Evolutionary conservation across 768 basidiomycete species (phyloP).

Genomic region (Exsudoporus frostii): DNA sequence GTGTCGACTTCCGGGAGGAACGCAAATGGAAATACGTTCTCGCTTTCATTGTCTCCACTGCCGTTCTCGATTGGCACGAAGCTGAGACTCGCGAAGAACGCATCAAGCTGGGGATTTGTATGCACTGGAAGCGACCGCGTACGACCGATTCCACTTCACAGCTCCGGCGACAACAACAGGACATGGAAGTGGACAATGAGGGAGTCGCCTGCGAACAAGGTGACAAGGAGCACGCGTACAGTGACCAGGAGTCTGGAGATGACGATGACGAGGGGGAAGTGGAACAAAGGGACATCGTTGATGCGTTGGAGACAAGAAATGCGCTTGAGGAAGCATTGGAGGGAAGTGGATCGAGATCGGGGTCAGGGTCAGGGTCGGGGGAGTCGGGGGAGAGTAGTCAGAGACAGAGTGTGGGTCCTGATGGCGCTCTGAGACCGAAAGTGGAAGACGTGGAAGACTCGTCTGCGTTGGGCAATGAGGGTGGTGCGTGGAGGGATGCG

Average conservation of each 20-base stretch:
- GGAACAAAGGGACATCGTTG: slow-evolving; percentile 52
- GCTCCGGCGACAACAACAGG: slow-evolving; percentile 34
- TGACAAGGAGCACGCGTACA: slow-evolving; percentile 24
- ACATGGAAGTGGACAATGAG: slow-evolving; percentile 32
- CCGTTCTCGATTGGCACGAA: slow-evolving; percentile 86
- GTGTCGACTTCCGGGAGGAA: slow-evolving; percentile 92
- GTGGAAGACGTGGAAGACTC: slow-evolving; percentile 58
- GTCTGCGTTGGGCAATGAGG: slow-evolving; percentile 34
- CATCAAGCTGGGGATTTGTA: slow-evolving; percentile 60
- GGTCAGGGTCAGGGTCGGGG: slow-evolving; percentile 25
- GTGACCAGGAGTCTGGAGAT: slow-evolving; percentile 44
- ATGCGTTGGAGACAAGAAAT: slow-evolving; percentile 53
- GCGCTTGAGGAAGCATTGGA: slow-evolving; percentile 60
- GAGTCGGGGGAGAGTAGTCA: slow-evolving; percentile 36
- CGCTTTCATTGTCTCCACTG: slow-evolving; percentile 77
- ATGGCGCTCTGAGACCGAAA: slow-evolving; percentile 41
- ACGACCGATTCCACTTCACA: slow-evolving; percentile 23
- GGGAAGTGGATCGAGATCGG: slow-evolving; percentile 25
- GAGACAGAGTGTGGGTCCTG: slow-evolving; percentile 27
- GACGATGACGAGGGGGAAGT: slow-evolving; percentile 61
- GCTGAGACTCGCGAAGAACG: slow-evolving; percentile 65
- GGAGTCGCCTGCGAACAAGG: slow-evolving; percentile 15
- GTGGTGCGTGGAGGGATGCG: slow-evolving; percentile 11
- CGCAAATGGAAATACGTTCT: slow-evolving; percentile 85
- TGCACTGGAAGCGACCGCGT: slow-evolving; percentile 58